Percentiles rank a stretch among this genome's conserved stretches.
phyloP scores from a whole-genome alignment of 202 grass and related monocot genomes.

The Eragrostis tef region DNA sequence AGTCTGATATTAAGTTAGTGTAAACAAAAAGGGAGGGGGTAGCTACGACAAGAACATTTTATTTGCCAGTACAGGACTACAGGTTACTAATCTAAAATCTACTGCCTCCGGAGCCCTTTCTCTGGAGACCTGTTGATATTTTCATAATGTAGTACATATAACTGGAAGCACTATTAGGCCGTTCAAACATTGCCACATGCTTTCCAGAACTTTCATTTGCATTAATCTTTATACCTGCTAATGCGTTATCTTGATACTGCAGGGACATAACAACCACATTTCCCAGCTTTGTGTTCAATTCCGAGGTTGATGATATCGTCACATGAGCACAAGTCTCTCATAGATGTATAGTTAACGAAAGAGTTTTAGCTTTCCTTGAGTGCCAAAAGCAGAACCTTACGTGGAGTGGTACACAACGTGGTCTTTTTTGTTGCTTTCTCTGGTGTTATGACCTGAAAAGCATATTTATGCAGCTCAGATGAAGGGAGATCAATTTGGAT shows the following conservation, averaged over 20 bases:
- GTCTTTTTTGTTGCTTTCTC: neutral
- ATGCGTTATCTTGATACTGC: slow-evolving; percentile 42
- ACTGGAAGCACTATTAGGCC: neutral
- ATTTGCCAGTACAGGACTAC: neutral
- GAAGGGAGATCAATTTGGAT: neutral
- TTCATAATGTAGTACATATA: neutral
- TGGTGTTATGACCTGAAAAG: slow-evolving; percentile 8
- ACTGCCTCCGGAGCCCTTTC: neutral
- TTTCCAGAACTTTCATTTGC: slow-evolving; percentile 30
- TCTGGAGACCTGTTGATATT: neutral
- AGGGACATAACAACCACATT: slow-evolving; percentile 97
- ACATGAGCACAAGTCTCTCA: slow-evolving; percentile 46
- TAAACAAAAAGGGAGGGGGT: neutral
- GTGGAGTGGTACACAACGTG: neutral
- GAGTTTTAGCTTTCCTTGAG: neutral
- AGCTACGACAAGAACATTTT: neutral
- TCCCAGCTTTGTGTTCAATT: slow-evolving; percentile 85
- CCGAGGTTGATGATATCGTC: slow-evolving; percentile 73
- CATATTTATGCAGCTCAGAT: neutral
- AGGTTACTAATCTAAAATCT: neutral
- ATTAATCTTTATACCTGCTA: slow-evolving; percentile 2
- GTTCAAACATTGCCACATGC: neutral
- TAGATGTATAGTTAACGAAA: slow-evolving; percentile 46
- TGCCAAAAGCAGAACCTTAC: slow-evolving; percentile 22
- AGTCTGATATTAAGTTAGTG: neutral